These are phyloP conservation scores for Plasmopara halstedii DNA, from an alignment of 352 stramenopile genomes.

Conservation along the genomic window DNA sequence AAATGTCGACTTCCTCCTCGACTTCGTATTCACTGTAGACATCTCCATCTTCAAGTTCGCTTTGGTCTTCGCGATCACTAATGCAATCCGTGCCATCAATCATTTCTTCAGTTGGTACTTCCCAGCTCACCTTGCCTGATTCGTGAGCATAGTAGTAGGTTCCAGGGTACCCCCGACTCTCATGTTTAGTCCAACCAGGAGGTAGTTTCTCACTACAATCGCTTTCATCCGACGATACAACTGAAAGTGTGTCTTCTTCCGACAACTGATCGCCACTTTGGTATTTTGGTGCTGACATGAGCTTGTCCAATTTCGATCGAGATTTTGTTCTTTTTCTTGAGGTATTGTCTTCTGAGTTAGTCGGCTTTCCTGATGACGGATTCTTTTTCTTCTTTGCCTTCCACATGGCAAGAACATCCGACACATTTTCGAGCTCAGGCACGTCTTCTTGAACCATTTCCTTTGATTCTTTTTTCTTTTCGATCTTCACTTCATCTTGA, in stretches of 20 bases:
- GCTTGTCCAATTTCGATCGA: slow-evolving; percentile 3
- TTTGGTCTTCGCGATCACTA: slow-evolving; percentile 19
- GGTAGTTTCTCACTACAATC: slow-evolving; percentile 27
- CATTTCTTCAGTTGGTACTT: slow-evolving; percentile 38
- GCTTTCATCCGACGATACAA: slow-evolving; percentile 30
- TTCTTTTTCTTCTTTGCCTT: slow-evolving; percentile 35
- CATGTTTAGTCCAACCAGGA: slow-evolving; percentile 51
- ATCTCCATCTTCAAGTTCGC: slow-evolving; percentile 13
- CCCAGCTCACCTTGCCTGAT: slow-evolving; percentile 58
- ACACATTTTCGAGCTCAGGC: slow-evolving; percentile 26
- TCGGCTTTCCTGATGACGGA: slow-evolving; percentile 7
- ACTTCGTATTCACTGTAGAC: slow-evolving; percentile 13
- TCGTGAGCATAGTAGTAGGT: slow-evolving; percentile 64
- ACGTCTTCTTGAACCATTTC: slow-evolving; percentile 11
- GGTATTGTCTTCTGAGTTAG: slow-evolving; percentile 6
- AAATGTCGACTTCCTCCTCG: slow-evolving; percentile 8
- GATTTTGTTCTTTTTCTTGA: slow-evolving; percentile 5
- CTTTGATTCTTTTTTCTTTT: slow-evolving; percentile 2
- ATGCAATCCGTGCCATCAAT: background rate
- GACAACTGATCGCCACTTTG: slow-evolving; percentile 28
- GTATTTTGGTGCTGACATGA: slow-evolving; percentile 28
- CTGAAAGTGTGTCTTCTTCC: slow-evolving; percentile 42
- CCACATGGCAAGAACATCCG: slow-evolving; percentile 40
- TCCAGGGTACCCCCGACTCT: slow-evolving; percentile 54
- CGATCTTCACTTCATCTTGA: too few species aligned